These are phyloP conservation scores for Salisapilia sapeloensis DNA, from an alignment of 352 stramenopile genomes.

Conservation along the genomic window DNA sequence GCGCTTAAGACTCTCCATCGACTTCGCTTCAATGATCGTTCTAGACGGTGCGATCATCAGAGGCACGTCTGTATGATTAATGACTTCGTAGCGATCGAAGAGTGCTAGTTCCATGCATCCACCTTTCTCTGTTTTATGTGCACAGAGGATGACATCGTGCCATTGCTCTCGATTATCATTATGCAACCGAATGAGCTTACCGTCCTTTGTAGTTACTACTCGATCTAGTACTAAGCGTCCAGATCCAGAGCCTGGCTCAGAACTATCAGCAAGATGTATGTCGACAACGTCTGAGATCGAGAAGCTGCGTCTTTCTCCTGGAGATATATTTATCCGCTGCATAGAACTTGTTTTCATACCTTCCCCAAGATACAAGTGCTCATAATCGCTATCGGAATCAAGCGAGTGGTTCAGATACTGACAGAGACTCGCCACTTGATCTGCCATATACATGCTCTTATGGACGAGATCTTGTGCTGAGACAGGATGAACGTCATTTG, in stretches of 20 bases:
- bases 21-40: slow-evolving; percentile 1
- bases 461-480: too few relatives aligned
- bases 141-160: slow-evolving; percentile 56
- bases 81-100: slow-evolving; percentile 59
- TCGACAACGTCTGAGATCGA: too few relatives aligned
- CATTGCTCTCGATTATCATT: slow-evolving; percentile 54
- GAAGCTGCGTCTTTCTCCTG: too few relatives aligned
- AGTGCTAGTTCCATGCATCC: slow-evolving; percentile 58
- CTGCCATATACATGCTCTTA: too few relatives aligned
- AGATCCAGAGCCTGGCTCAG: slow-evolving; percentile 22
- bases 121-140: slow-evolving; percentile 44
- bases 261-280: too few relatives aligned
- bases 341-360: too few relatives aligned
- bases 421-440: too few relatives aligned
- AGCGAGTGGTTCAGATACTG: too few relatives aligned
- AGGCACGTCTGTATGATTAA: slow-evolving; percentile 49
- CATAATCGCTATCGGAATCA: too few relatives aligned
- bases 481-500: too few relatives aligned
- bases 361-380: too few relatives aligned
- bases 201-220: slow-evolving; percentile 25
- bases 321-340: too few relatives aligned
- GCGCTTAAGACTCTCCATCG: slow-evolving; percentile 1
- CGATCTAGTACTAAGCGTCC: neutral
- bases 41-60: slow-evolving; percentile 18
- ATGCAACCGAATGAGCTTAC: slow-evolving; percentile 51